These are phyloP conservation scores for Wickerhamomyces sydowiorum DNA, from an alignment of 805 yeast species.

Conservation along the genomic window DNA sequence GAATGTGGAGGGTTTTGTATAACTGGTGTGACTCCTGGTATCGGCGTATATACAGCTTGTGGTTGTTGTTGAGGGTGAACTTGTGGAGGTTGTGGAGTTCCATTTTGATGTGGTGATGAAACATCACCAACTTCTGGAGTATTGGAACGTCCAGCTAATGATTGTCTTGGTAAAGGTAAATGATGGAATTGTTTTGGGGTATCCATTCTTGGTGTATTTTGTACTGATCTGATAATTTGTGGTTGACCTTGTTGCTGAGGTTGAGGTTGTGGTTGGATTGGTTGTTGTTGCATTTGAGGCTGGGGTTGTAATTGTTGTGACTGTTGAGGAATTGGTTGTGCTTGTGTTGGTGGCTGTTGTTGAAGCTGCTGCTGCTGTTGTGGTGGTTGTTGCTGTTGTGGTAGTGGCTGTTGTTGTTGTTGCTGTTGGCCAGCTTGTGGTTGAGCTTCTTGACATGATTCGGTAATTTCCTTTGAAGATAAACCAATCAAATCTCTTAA, in stretches of 20 bases:
- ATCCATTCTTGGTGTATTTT: slow-evolving; percentile 7
- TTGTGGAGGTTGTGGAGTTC: too few relatives aligned
- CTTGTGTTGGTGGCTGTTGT: slow-evolving; percentile 1
- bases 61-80: not conserved
- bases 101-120: not conserved
- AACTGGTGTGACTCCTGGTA: slow-evolving; percentile 14
- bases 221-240: slow-evolving; percentile 1
- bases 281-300: slow-evolving; percentile 5
- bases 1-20: slow-evolving; percentile 10
- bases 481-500: slow-evolving; percentile 27
- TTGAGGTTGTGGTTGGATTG: slow-evolving; percentile 11
- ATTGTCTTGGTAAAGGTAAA: slow-evolving; percentile 20
- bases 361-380: slow-evolving; percentile 1
- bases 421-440: slow-evolving; percentile 7
- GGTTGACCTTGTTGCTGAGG: slow-evolving; percentile 20
- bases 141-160: slow-evolving; percentile 11
- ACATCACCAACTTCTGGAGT: slow-evolving; percentile 10
- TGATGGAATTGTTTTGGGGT: slow-evolving; percentile 20
- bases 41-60: not conserved
- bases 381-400: slow-evolving; percentile 9
- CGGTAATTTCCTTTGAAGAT: slow-evolving; percentile 7
- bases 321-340: slow-evolving; percentile 2
- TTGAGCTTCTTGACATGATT: slow-evolving; percentile 8
- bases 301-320: slow-evolving; percentile 14
- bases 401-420: slow-evolving; percentile 9